Conservation (phyloP, 805 yeast genomes). For the Saturnispora sekii region DNA sequence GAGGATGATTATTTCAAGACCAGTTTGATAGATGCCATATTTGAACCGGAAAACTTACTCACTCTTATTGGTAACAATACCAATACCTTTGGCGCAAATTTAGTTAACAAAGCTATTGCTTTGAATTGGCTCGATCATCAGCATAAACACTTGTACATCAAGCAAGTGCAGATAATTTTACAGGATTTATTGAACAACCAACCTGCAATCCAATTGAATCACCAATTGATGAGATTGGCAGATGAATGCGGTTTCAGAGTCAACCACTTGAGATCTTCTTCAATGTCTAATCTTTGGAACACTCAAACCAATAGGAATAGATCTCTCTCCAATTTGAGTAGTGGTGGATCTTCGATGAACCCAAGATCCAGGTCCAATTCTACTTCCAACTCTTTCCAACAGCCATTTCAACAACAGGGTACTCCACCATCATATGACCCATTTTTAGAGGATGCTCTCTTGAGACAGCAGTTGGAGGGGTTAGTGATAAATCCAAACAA, state of each 20-base stretch:
- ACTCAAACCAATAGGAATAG: slow-evolving; percentile 3
- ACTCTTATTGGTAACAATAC: not conserved
- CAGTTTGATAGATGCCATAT: not conserved
- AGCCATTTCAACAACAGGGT: slow-evolving; percentile 18
- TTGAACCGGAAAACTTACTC: not conserved
- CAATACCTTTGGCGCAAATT: slow-evolving; percentile 45
- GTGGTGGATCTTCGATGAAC: not conserved
- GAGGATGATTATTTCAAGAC: slow-evolving; percentile 4
- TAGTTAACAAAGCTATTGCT: slow-evolving; percentile 69
- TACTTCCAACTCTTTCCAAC: not conserved
- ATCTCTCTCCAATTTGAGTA: slow-evolving; percentile 4
- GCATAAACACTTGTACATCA: slow-evolving; percentile 46
- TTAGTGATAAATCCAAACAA: slow-evolving; percentile 7
- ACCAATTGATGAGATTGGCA: slow-evolving; percentile 73
- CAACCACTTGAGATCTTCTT: not conserved
- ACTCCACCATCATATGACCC: not conserved
- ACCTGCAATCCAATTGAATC: slow-evolving; percentile 51
- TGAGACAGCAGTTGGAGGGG: slow-evolving; percentile 24
- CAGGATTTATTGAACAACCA: slow-evolving; percentile 46
- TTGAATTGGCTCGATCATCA: slow-evolving; percentile 55
- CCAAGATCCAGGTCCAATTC: slow-evolving; percentile 7
- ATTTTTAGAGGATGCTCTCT: slow-evolving; percentile 16
- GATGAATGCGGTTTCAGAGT: slow-evolving; percentile 77
- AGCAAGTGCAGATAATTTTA: slow-evolving; percentile 54
- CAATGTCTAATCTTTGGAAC: slow-evolving; percentile 5